These are phyloP conservation scores for Coniochaeta hoffmannii DNA, from an alignment of 2,329 filamentous ascomycete species.

Conservation along the genomic window DNA sequence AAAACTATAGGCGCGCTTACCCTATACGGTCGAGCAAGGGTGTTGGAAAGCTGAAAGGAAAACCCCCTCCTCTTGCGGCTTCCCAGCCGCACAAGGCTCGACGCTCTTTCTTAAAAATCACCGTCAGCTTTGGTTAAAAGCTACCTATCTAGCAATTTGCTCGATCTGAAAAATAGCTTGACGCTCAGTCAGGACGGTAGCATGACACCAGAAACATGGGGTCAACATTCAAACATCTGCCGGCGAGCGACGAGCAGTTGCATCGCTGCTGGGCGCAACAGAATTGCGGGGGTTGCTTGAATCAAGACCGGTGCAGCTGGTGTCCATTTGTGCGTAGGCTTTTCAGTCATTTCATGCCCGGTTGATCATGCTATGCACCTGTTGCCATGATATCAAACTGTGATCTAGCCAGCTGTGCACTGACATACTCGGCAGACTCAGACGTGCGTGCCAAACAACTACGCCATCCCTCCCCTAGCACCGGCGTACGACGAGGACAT, in stretches of 20 bases:
- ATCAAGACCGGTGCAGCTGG: constrained; percentile 38
- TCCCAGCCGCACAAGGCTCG: not conserved
- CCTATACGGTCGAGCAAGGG: not conserved
- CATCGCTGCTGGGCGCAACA: constrained; percentile 43
- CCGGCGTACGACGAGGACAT: constrained; percentile 41
- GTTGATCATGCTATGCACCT: not conserved
- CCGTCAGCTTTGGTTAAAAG: not conserved
- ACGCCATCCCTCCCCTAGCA: constrained; percentile 37
- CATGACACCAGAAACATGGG: not conserved
- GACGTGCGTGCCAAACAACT: constrained; percentile 45
- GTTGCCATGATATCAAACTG: not conserved
- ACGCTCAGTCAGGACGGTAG: too few species aligned
- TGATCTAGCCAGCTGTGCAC: constrained; percentile 4
- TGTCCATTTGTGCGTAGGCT: constrained; percentile 43
- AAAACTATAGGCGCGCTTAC: too few species aligned
- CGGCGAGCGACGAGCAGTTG: constrained; percentile 31
- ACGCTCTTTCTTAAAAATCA: not conserved
- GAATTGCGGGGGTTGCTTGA: constrained; percentile 39
- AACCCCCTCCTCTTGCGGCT: not conserved
- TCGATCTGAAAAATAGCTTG: not conserved
- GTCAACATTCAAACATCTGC: not conserved
- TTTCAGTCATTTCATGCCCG: constrained; percentile 1
- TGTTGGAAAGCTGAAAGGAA: not conserved
- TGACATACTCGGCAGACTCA: constrained; percentile 30
- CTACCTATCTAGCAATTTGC: not conserved